Base-by-base conservation (phyloP, 768 basidiomycete species). In the Peribolospora kevripleyi region DNA sequence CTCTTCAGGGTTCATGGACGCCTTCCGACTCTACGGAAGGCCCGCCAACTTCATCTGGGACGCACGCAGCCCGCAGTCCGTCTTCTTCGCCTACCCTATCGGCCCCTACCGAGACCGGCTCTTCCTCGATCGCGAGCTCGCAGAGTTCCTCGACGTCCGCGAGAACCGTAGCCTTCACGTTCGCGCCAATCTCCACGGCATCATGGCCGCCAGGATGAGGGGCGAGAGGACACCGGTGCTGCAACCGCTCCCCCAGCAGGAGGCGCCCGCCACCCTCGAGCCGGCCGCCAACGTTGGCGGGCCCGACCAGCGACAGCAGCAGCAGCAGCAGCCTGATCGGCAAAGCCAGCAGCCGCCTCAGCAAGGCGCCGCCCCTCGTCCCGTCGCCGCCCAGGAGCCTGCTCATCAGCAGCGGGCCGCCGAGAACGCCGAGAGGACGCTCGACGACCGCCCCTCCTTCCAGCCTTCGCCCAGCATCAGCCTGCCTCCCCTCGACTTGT, bases 71-170 rank as follows among this genome's bases (percentile, higher is more conserved):
- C 75, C 78, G 0, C 65, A 67, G 6, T 85, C 84, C 7, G 74
- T 91, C 67, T 88, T 95, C 80, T 97, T 90, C 67, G 86, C 79
- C 0, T 93, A 95, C 65, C 90, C 91, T 6, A 78, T 84, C 50
- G 88, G 86, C 1, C 76, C 81, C 4, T 70, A 76, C 56, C 81
- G 78, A 67, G 82, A 87, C 84, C 73, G 76, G 53, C 75, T 93
- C 25, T 93, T 95, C 72, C 72, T 93, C 54, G 83, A 87, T 55
- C 78, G 86, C 53, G 85, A 86, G 60, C 67, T 76, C 11, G 85
- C 82, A 8, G 80, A 87, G 65, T 68, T 68, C n/a, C 69, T 84
- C 61, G 82, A 87, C 64, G 80, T 78, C 49, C 72, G 80, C 53
- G 77, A 82, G 52, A 81, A 84, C 59, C 74, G 75, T n/a, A 84